A percentile compares a stretch with the other conserved stretches of the same genome.
These are phyloP conservation scores for Colletotrichum acutatum DNA, from an alignment of 2,329 filamentous ascomycete species.

Conservation along the genomic window DNA sequence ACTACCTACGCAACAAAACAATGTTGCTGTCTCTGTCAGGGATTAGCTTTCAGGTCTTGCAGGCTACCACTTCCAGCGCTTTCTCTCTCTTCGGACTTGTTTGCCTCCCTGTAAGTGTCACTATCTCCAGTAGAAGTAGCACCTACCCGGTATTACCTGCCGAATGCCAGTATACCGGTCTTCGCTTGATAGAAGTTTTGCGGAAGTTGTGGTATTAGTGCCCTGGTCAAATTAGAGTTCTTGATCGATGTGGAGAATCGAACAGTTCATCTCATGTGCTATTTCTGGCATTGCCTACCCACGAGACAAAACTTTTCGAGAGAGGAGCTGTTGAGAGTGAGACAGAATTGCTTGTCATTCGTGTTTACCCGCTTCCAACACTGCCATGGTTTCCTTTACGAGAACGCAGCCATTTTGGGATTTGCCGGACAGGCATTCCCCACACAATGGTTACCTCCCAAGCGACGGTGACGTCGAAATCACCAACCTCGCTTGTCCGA, in stretches of 20 bases:
- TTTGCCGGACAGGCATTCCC: conserved; percentile 24
- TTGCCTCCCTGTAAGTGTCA: background rate
- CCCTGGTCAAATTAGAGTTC: background rate
- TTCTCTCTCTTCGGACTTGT: background rate
- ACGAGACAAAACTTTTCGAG: background rate
- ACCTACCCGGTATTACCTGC: too few species aligned
- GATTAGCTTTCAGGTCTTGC: background rate
- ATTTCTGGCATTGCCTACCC: conserved; percentile 6
- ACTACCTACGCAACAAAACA: background rate
- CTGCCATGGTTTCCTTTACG: background rate
- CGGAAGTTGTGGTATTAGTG: too few species aligned
- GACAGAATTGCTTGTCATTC: background rate
- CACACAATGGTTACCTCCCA: conserved; percentile 15
- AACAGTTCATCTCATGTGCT: conserved; percentile 10
- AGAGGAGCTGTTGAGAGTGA: too few species aligned
- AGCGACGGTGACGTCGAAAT: conserved; percentile 29
- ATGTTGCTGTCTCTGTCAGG: background rate
- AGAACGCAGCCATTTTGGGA: background rate
- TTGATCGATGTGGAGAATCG: background rate
- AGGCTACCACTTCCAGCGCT: background rate
- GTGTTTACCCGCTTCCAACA: background rate
- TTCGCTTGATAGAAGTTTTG: too few species aligned
- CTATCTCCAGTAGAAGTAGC: background rate
- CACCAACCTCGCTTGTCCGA: conserved; percentile 9
- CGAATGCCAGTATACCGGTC: too few species aligned